Evolutionary conservation across 805 yeast genomes (phyloP), one percentile per base, ranked within the genome.

Genomic region (Metschnikowia anglica): DNA sequence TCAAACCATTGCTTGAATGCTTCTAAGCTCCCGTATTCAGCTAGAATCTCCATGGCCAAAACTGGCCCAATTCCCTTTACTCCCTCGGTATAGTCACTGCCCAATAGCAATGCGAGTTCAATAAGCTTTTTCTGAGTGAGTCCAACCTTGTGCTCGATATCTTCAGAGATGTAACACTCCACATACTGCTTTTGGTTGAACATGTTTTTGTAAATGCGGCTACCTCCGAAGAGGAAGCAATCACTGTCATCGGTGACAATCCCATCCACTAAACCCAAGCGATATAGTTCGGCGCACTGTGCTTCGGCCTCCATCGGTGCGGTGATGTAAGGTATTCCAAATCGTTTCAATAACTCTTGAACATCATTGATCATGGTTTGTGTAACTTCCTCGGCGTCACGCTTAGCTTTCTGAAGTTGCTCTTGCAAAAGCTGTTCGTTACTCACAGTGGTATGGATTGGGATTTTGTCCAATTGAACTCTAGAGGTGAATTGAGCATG

Each of bases 221-320:
- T 79, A 1, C 96, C 96, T 0, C 98, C 98, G 70, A 93, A 93
- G 27, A 93, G 63, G 54, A 93, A 93, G 37, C 95, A 89, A 74
- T 93, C 99, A 52, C 96, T 88, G 69, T 93, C 99, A 65, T 93
- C 99, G 0, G 99, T 93, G 18, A 93, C 83, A 5, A 93, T 84
- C 0, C 99, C 99, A 62, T 93, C 98, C 3, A 91, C 97, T 15
- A 93, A 68, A 0, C 76, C 79, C 17, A 89, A 61, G n/a, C 63
- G 58, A 29, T 80, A 62, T 5, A 93, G 65, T 51, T 84, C 87
- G 0, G 96, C 97, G 66, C 99, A 93, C 58, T 93, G 99, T 0
- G 99, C 98, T 66, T 93, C 99, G 1, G 99, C 99, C 64, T 93
- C 99, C 90, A 88, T 88, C 1, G 99, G 99, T 0, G 99, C 97